These are phyloP conservation scores for Trametes cubensis DNA, from an alignment of 768 basidiomycete species.

Conservation along the genomic window DNA sequence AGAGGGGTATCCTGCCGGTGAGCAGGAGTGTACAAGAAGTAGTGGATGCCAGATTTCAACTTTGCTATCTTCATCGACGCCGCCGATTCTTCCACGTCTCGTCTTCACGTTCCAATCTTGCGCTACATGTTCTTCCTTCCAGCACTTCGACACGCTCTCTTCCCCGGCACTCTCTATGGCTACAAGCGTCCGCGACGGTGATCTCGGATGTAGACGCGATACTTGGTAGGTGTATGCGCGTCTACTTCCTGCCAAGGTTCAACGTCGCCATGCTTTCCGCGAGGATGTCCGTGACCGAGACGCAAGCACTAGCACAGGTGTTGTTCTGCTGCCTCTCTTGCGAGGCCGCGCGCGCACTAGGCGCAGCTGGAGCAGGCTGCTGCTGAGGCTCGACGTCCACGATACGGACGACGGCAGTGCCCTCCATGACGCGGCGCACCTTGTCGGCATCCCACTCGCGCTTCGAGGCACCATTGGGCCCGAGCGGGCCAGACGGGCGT, in stretches of 20 bases:
- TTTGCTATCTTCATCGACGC: not conserved
- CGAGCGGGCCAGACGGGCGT: conserved; percentile 32
- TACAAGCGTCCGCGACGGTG: not conserved
- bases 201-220: not conserved
- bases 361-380: not conserved
- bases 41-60: conserved; percentile 3
- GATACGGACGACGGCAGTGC: conserved; percentile 76
- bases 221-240: not conserved
- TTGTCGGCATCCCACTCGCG: conserved; percentile 67
- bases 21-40: no score
- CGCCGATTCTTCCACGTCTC: no score
- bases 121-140: not conserved
- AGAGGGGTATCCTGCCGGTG: no score
- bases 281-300: conserved; percentile 44
- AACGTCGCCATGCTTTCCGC: conserved; percentile 73
- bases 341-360: not conserved
- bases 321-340: conserved; percentile 12
- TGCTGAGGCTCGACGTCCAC: conserved; percentile 66
- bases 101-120: not conserved
- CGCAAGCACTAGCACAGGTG: not conserved
- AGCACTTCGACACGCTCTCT: not conserved
- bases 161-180: not conserved
- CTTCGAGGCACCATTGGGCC: conserved; percentile 13
- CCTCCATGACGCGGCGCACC: conserved; percentile 79
- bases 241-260: conserved; percentile 55